Evolutionary conservation across 768 basidiomycete genomes (phyloP).

Genomic region (Hygrocybe coccinea): DNA sequence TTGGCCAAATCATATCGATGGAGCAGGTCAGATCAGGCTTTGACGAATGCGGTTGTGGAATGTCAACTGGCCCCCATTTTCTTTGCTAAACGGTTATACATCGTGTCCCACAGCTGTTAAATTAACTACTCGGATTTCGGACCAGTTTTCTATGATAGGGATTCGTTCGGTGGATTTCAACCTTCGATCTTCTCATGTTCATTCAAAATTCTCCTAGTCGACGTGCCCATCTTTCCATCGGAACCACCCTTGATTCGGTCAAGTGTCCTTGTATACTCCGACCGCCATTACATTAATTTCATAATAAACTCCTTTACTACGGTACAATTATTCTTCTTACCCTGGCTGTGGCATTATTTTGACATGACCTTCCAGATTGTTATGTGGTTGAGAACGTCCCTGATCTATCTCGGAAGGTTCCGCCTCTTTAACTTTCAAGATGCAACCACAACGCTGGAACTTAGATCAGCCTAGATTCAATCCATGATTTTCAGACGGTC

Average conservation of each 20-base stretch:
- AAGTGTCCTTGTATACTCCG: background rate
- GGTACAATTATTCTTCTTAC: background rate
- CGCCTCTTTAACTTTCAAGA: background rate
- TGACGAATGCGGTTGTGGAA: background rate
- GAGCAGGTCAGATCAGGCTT: background rate
- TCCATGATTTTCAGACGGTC: background rate
- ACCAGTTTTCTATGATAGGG: background rate
- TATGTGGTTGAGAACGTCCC: background rate
- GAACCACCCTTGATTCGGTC: background rate
- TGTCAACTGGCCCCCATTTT: background rate
- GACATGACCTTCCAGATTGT: background rate
- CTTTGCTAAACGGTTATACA: background rate
- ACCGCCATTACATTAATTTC: background rate
- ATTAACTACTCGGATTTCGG: background rate
- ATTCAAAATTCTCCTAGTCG: background rate
- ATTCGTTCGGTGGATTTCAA: background rate
- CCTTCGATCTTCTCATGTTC: background rate
- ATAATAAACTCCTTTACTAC: background rate
- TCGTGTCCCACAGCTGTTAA: background rate
- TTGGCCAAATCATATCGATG: slow-evolving; percentile 6
- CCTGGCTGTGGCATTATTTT: background rate
- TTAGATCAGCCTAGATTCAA: background rate
- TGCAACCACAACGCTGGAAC: background rate
- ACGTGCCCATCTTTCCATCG: background rate
- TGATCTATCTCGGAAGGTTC: background rate